Evolutionary conservation across 2,329 filamentous ascomycete species (phyloP), one percentile per base, ranked within the genome.

Genomic region (Teratosphaeria nubilosa): DNA sequence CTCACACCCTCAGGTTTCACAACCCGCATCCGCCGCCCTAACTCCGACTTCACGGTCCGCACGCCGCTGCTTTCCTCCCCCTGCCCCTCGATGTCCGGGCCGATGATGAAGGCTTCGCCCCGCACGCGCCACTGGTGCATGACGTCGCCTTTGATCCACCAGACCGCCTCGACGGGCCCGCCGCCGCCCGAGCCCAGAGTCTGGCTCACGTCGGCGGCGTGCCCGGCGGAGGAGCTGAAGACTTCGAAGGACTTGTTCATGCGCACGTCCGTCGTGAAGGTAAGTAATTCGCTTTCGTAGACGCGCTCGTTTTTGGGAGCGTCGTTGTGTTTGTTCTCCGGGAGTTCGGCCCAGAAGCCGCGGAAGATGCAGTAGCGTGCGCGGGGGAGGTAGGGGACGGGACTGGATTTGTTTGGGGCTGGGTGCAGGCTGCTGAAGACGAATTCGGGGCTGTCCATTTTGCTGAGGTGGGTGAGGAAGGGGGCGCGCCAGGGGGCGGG

Each of bases 181-280:
- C 90, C 85, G 37, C 86, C 81, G 10, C 85, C 85, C 61, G 78
- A 79, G 57, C 83, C 77, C 61, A 74, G 70, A 45, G 69, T 65
- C 60, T 73, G 77, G 63, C 66, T 75, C 54, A 73, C 68, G 34
- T 73, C 73, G 32, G 74, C 70, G 6, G 78, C 78, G 55, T 78
- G 74, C 7, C 76, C 78, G 25, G 73, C 70, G 11, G 76, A 76
- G 5, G 75, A 78, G 5, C 74, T 76, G 61, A 85, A 82, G 3
- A 97, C 73, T 72, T 96, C 86, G 2, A 78, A 77, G 0, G 87
- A 78, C 77, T 97, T 97, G 60, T 85, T 81, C 90, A 95, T 96
- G 52, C 92, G 83, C 9, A 83, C 83, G 72, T 97, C 94, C 0
- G 91, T 96, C 0, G 92, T 96, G 68, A 96, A 86, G 0, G 87